These are phyloP conservation scores for Ligustrum vulgare DNA, from an alignment of 257 asterid species.

Conservation along the genomic window DNA sequence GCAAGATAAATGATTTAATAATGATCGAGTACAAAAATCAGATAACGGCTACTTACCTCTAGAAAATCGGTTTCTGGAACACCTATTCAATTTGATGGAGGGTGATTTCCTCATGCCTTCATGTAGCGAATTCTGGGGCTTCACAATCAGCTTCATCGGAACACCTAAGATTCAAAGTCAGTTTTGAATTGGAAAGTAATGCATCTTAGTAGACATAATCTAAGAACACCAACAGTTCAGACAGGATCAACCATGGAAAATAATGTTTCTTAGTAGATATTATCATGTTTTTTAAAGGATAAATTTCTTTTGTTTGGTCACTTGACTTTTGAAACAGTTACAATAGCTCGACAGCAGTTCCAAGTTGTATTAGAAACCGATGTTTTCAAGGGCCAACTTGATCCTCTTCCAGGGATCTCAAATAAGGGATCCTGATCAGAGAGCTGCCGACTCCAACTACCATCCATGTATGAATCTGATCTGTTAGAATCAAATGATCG, in stretches of 20 bases:
- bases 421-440: no score
- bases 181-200: background rate
- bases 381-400: no score
- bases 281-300: background rate
- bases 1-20: background rate
- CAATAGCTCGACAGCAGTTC: background rate
- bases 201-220: background rate
- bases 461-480: no score
- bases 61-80: background rate
- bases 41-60: slow-evolving; percentile 13
- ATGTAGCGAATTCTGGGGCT: slow-evolving; percentile 4
- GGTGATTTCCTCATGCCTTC: slow-evolving; percentile 5
- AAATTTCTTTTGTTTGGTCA: background rate
- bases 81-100: background rate
- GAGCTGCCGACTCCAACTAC: no score
- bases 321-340: background rate
- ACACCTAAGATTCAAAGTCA: slow-evolving; percentile 17
- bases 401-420: no score
- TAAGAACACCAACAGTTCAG: background rate
- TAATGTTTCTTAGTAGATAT: background rate
- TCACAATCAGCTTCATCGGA: slow-evolving; percentile 23
- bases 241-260: background rate
- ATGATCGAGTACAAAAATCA: background rate
- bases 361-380: background rate
- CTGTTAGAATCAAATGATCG: background rate